Evolutionary conservation across 106 monocot species (phyloP), one percentile per base, ranked within the genome.

Genomic region (Allium fistulosum): DNA sequence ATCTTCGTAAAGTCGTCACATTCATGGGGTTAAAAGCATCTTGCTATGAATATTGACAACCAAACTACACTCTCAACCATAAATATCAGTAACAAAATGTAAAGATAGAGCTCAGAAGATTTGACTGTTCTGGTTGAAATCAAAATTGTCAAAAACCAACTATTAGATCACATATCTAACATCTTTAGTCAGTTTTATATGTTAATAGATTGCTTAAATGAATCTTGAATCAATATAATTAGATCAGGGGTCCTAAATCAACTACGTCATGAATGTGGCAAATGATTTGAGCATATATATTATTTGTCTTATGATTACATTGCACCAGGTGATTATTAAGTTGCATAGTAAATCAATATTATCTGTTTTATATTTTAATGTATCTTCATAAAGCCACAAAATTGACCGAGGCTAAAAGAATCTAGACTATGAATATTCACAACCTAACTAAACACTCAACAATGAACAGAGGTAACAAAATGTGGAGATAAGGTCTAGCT

Each of bases 271-370:
- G 37, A 37, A 5, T 37, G 5, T 2, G 37, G 37, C 5, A 37
- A 37, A 37, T 37, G 37, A 37, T 37, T 37, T 37, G 37, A 4
- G 37, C 37, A 37, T 37, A 37, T 37, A 37, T 37, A 37, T 37
- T 37, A 37, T 37, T 37, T 37, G 37, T 95, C 94, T 67, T 95
- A 91, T 58, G 94, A 91, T 61, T 95, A 95, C 81, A 95, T 95
- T n/a, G 91, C 94, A 61, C 94, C 94, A 18, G 94, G 94, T 95
- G 5, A 17, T 74, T 64, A 48, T 10, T 51, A 7, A 15, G 22
- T n/a, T 11, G 53, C 4, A 15, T 12, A 12, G 5, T 37, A 37
- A 37, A 37, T 37, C 5, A 37, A 37, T 37, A 4, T 55, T 55
- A 55, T 53, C 53, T 46, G 28, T 52, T 16, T 67, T 52, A 0